Evolutionary conservation across 352 stramenopile species (phyloP), one percentile per base, ranked within the genome.

Genomic region (Phytophthora palmivora): DNA sequence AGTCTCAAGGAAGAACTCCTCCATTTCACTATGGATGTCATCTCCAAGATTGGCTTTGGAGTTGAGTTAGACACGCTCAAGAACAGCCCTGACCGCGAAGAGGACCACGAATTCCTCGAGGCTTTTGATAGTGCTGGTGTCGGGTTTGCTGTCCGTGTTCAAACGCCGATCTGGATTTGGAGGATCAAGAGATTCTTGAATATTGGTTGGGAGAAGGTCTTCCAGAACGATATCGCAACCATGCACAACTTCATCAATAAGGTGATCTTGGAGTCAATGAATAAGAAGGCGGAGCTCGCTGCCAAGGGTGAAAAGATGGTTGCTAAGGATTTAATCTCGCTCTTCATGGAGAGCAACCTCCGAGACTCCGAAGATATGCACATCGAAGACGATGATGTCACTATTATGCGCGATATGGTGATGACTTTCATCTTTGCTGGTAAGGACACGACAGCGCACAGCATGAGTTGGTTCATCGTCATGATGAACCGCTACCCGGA

Each of bases 341-440:
- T 79, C 7, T 76, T 79, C 36, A 53, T 86, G 24, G 65, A 84
- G 30, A 74, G 48, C 48, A 70, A 73, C 16, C 32, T 72, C 12
- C 43, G 53, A 16, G 41, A 64, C 10, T 67, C 63, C 15, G 48
- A 75, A 18, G 44, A 63, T 21, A 44, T 60, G n/a, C 41, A 61
- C 16, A 42, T 63, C 10, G 46, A 67, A 24, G 61, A 76, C 22
- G 49, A 67, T 5, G 65, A 79, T 24, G 49, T 64, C 21, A 67
- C 67, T 15, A 68, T 76, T 34, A 73, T 94, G 34, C 72, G 81
- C 3, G 79, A 93, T 51, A 87, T 94, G 60, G 67, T 89, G 5
- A 70, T 89, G 43, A 91, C 76, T 33, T 88, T 93, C 54, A 75
- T 93, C 34, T 79, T 93, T 28, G 85, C 79, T 7, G 85, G 84